Conservation (phyloP, 208 protist species). For the Crithidia acanthocephali region DNA sequence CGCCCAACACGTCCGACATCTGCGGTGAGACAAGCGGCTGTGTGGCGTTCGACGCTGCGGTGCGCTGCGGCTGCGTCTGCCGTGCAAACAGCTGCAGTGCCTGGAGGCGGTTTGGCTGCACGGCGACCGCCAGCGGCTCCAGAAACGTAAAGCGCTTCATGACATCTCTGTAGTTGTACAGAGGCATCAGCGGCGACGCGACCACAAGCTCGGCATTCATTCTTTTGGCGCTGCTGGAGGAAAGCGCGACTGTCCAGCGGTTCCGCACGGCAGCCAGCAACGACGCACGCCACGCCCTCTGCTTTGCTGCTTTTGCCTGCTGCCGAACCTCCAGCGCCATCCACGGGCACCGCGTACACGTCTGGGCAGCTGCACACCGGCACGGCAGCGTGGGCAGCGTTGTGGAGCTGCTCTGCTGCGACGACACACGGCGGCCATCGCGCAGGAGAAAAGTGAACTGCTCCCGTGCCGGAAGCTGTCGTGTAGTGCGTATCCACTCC, state of each 20-base stretch:
- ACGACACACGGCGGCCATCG: constrained; percentile 9
- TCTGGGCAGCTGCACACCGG: constrained; percentile 24
- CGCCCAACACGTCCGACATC: background rate
- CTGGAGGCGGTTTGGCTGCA: constrained; percentile 45
- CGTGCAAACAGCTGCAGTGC: constrained; percentile 57
- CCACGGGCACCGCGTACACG: constrained; percentile 77
- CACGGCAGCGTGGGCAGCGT: constrained; percentile 39
- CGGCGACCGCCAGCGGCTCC: constrained; percentile 45
- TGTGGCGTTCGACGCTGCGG: background rate
- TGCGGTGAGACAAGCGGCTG: background rate
- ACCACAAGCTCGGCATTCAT: background rate
- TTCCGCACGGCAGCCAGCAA: constrained; percentile 22
- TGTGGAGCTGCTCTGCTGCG: background rate
- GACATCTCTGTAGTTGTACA: background rate
- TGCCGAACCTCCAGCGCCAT: constrained; percentile 43
- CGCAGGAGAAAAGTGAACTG: constrained; percentile 30
- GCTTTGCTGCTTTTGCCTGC: constrained; percentile 16
- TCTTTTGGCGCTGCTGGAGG: background rate
- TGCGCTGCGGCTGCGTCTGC: background rate
- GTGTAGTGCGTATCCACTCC: constrained; percentile 26
- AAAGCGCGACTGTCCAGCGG: background rate
- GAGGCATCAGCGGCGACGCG: background rate
- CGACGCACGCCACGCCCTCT: constrained; percentile 44
- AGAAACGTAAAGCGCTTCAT: constrained; percentile 35
- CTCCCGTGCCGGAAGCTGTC: constrained; percentile 19